These are phyloP conservation scores for Gossypium arboreum DNA, from an alignment of 345 rosid species.

Conservation along the genomic window DNA sequence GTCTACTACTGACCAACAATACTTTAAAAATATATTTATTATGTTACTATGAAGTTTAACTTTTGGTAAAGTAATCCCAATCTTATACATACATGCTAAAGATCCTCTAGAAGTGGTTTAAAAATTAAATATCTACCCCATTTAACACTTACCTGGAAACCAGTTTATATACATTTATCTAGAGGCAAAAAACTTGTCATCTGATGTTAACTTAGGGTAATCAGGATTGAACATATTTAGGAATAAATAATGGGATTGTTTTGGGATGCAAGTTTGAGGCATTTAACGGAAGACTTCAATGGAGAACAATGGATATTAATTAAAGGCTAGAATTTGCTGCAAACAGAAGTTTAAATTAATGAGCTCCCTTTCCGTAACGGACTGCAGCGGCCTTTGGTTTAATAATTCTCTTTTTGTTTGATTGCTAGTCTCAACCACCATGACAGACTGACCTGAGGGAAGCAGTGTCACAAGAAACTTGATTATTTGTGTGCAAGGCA, in stretches of 20 bases:
- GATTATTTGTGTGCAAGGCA: conserved; percentile 10
- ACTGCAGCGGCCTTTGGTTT: neutral
- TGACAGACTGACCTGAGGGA: neutral
- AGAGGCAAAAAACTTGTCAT: too few species aligned
- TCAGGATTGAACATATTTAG: neutral
- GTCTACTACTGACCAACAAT: too few species aligned
- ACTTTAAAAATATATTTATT: too few species aligned
- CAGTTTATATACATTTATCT: too few species aligned
- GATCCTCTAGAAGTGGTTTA: too few species aligned
- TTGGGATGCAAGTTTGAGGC: neutral
- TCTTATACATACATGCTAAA: too few species aligned
- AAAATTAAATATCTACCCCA: too few species aligned
- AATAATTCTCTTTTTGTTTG: neutral
- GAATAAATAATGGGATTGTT: neutral
- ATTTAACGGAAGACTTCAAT: neutral
- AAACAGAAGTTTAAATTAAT: neutral
- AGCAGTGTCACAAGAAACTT: neutral
- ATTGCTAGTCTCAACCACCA: conserved; percentile 4
- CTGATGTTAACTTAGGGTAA: too few species aligned
- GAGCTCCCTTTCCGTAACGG: neutral
- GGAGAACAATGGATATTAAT: neutral
- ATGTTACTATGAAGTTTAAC: too few species aligned
- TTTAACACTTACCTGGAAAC: too few species aligned
- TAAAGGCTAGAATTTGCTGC: neutral
- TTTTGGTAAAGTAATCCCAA: too few species aligned